Percentiles rank a stretch among this genome's conserved stretches.
Conservation (phyloP, 805 yeast species). For the Starmerella sirachaensis region DNA sequence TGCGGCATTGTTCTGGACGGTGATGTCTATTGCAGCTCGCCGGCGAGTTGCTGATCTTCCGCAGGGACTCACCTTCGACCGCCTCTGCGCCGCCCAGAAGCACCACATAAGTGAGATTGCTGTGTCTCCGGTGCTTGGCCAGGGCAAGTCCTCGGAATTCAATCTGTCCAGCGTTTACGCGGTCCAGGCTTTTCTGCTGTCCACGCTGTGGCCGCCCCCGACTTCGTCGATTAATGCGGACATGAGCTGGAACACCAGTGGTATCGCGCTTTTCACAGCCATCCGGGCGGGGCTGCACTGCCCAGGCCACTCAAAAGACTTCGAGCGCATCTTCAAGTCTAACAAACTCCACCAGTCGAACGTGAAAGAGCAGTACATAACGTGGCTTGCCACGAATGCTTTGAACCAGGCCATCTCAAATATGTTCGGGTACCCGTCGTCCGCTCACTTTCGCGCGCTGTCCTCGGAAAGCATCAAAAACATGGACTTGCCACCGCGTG, state of each 20-base stretch:
- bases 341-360: conserved; percentile 25
- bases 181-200: conserved; percentile 81
- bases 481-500: conserved; percentile 42
- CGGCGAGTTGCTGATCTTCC: conserved; percentile 33
- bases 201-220: conserved; percentile 92
- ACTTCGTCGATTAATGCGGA: conserved; percentile 92
- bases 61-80: conserved; percentile 37
- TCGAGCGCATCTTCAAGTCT: conserved; percentile 37
- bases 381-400: conserved; percentile 90
- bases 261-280: conserved; percentile 86
- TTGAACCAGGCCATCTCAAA: conserved; percentile 85
- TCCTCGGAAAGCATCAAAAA: conserved; percentile 27
- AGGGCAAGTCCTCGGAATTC: conserved; percentile 31
- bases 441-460: conserved; percentile 62
- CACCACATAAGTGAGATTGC: conserved; percentile 75
- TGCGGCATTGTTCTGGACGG: conserved; percentile 88
- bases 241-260: conserved; percentile 90
- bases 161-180: conserved; percentile 87
- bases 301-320: conserved; percentile 47
- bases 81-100: conserved; percentile 58
- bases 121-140: conserved; percentile 69
- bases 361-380: conserved; percentile 60
- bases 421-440: conserved; percentile 89
- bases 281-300: conserved; percentile 82
- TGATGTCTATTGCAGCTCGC: conserved; percentile 72